Percentiles rank a stretch among this genome's conserved stretches.
phyloP scores from a whole-genome alignment of 306 rosid species.

The Myrica gale region DNA sequence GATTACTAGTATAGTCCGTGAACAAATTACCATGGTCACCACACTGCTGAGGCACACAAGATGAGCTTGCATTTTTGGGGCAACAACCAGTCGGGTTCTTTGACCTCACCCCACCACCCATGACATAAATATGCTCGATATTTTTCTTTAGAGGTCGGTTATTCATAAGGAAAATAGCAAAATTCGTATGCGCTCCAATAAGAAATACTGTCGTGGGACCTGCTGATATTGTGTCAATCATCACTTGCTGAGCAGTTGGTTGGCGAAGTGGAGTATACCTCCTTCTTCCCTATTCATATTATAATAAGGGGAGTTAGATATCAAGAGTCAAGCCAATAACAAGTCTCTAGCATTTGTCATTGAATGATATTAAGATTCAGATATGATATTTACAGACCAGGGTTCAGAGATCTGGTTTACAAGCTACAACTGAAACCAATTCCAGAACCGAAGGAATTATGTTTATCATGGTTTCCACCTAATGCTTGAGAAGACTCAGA shows the following conservation, averaged over 20 bases:
- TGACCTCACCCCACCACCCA: slow-evolving; percentile 93
- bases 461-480: too few relatives aligned
- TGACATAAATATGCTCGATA: slow-evolving; percentile 70
- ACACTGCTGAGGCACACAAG: slow-evolving; percentile 73
- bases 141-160: slow-evolving; percentile 79
- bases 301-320: not conserved
- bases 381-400: not conserved
- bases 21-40: slow-evolving; percentile 81
- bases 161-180: slow-evolving; percentile 79
- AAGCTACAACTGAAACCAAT: not conserved
- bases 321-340: slow-evolving; percentile 7
- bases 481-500: too few relatives aligned
- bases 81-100: slow-evolving; percentile 89
- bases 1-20: slow-evolving; percentile 63
- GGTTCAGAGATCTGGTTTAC: not conserved
- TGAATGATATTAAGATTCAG: not conserved
- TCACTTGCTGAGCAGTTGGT: slow-evolving; percentile 77
- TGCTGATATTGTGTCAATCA: slow-evolving; percentile 70
- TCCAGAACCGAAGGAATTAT: not conserved
- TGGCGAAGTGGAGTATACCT: slow-evolving; percentile 65
- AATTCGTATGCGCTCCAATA: slow-evolving; percentile 76
- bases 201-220: slow-evolving; percentile 65
- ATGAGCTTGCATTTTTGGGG: slow-evolving; percentile 54
- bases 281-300: slow-evolving; percentile 53
- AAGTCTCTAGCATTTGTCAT: not conserved